Evolutionary conservation across 306 rosid genomes (phyloP).

Genomic region (Castanea sativa): DNA sequence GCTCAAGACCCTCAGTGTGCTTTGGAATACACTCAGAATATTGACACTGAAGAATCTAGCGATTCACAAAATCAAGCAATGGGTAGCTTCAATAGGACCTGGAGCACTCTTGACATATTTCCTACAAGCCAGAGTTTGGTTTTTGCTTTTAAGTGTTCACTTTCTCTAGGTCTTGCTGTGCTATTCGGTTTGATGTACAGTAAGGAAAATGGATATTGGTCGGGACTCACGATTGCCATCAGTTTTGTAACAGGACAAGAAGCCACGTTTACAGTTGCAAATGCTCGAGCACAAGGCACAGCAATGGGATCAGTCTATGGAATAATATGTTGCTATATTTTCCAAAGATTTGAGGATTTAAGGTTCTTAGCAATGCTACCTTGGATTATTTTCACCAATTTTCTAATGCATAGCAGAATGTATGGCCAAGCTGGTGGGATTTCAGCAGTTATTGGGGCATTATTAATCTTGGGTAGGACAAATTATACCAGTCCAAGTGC

Average conservation of each 20-base stretch:
- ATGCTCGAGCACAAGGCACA: constrained; percentile 78
- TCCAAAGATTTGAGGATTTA: constrained; percentile 27
- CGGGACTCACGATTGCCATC: constrained; percentile 70
- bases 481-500: constrained; percentile 50
- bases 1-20: constrained; percentile 12
- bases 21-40: constrained; percentile 8
- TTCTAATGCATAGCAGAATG: constrained; percentile 67
- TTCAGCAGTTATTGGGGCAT: constrained; percentile 69
- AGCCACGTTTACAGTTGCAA: constrained; percentile 57
- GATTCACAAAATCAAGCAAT: not conserved
- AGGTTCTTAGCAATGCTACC: constrained; percentile 59
- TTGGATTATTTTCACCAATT: constrained; percentile 61
- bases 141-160: constrained; percentile 72
- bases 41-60: not conserved
- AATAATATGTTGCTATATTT: constrained; percentile 45
- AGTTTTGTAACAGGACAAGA: constrained; percentile 56
- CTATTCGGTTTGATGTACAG: constrained; percentile 57
- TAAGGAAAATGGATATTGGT: constrained; percentile 62
- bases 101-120: constrained; percentile 22
- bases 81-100: constrained; percentile 13
- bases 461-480: constrained; percentile 69
- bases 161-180: constrained; percentile 68
- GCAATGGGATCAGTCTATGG: constrained; percentile 81
- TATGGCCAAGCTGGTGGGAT: constrained; percentile 85
- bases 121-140: constrained; percentile 38